phyloP scores from a whole-genome alignment of 208 protist genomes.

The Trypanosoma cruzi region DNA sequence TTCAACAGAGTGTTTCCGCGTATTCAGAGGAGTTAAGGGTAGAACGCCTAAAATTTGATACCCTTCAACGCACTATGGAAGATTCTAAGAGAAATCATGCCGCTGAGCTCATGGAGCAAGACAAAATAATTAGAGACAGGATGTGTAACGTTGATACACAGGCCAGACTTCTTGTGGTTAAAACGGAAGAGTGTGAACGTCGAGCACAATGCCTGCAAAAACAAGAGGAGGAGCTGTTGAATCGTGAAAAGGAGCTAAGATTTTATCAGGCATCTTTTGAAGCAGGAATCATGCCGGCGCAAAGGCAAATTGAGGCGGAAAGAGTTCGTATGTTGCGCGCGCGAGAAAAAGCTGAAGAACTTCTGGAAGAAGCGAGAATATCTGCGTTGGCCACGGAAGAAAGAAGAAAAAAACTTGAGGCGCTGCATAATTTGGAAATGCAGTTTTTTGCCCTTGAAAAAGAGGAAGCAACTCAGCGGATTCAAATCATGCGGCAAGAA shows the following conservation, averaged over 20 bases:
- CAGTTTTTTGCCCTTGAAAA: conserved; percentile 25
- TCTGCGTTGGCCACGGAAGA: conserved; percentile 1
- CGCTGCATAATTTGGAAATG: conserved; percentile 20
- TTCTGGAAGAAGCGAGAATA: conserved; percentile 16
- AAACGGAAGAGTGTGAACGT: conserved; percentile 25
- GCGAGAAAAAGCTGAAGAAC: conserved; percentile 20
- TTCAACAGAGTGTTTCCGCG: conserved; percentile 15
- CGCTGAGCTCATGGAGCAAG: conserved; percentile 12
- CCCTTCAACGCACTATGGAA: conserved; percentile 10
- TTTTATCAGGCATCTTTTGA: conserved; percentile 25
- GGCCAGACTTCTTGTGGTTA: conserved; percentile 10
- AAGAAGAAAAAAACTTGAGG: conserved; percentile 21
- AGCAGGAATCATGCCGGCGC: conserved; percentile 17
- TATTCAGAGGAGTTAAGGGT: conserved; percentile 21
- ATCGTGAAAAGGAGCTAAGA: conserved; percentile 13
- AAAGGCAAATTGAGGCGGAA: conserved; percentile 28
- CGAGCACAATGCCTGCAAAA: conserved; percentile 19
- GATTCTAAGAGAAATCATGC: conserved; percentile 20
- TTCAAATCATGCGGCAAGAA: conserved; percentile 26
- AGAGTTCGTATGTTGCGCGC: conserved; percentile 20
- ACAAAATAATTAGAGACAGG: conserved; percentile 14
- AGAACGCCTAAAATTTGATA: conserved; percentile 18
- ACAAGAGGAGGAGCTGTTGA: conserved; percentile 22
- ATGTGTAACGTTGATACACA: conserved; percentile 9
- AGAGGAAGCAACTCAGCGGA: conserved; percentile 18